Base-by-base conservation (phyloP, 306 rosid species). In the Arachis stenosperma region DNA sequence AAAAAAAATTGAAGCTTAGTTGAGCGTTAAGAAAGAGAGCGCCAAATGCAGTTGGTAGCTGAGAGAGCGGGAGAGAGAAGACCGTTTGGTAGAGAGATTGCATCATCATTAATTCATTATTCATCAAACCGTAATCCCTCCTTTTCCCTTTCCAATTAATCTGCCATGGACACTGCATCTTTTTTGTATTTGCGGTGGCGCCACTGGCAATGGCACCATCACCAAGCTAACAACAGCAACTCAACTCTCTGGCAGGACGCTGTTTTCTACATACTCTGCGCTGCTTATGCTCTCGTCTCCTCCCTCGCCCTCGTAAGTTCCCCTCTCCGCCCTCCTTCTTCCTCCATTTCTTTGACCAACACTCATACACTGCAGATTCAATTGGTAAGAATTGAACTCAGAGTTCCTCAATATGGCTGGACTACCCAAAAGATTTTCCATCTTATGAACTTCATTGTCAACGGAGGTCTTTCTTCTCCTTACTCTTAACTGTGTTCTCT, bases 361-460 rank as follows among this genome's bases (percentile, higher is more conserved):
- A 2, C 37, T 33, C 37, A 33, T 33, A 17, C 51, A 9, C 72
- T 61, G 65, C 89, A 94, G 97, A 65, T 88, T 87, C 99, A 94
- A 74, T 81, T 94, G 55, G 61, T 94, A 13, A 94, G 99, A 88
- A 94, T 94, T 76, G 91, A 94, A 80, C 46, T 91, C 46, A 88
- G 98, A 91, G 98, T 94, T 40, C 98, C 98, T 3, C 94, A 91
- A 61, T 94, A 88, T 62, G 95, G 98, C 11, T 94, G 99, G 99
- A 94, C 99, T 0, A 94, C 96, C 5, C 99, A 94, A 86, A 94
- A 94, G 70, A 88, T 94, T 69, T 94, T 94, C 61, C 99, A 94
- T 84, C 92, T 94, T 48, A 91, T 91, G 99, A 94, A 94, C 81
- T 94, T 94, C 85, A 73, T 94, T 70, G 87, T 94, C 66, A 91